Conservation (phyloP, 805 yeast genomes). For the Hanseniaspora nectarophila region DNA sequence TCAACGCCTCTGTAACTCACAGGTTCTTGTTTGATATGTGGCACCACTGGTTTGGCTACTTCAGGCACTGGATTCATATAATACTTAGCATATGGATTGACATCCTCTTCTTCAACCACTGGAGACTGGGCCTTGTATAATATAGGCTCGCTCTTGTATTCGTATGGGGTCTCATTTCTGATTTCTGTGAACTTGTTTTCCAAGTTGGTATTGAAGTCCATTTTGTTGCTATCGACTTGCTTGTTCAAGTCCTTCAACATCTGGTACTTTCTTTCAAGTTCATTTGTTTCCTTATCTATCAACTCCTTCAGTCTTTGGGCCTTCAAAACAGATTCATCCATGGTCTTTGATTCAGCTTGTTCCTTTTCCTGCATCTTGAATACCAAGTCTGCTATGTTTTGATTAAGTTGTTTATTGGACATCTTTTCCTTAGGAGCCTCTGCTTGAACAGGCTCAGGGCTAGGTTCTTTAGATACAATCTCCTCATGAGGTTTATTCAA, state of each 20-base stretch:
- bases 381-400: constrained; percentile 14
- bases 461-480: constrained; percentile 25
- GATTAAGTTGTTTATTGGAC: constrained; percentile 15
- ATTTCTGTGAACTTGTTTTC: neutral
- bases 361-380: constrained; percentile 11
- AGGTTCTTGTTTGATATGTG: neutral
- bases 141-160: too few species aligned
- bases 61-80: constrained; percentile 10
- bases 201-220: neutral
- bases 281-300: constrained; percentile 13
- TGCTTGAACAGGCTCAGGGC: neutral
- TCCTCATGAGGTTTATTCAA: constrained; percentile 33
- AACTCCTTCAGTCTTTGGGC: constrained; percentile 14
- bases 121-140: neutral
- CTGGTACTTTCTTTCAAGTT: constrained; percentile 12
- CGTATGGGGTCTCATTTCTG: neutral
- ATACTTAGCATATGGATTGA: constrained; percentile 13
- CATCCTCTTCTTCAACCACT: constrained; percentile 6
- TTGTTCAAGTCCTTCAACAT: constrained; percentile 9
- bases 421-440: neutral
- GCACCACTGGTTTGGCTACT: neutral
- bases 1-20: neutral
- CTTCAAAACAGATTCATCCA: constrained; percentile 3
- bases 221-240: neutral
- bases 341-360: neutral